Evolutionary conservation across 768 basidiomycete species (phyloP).

Genomic region (Lentinula sp.): DNA sequence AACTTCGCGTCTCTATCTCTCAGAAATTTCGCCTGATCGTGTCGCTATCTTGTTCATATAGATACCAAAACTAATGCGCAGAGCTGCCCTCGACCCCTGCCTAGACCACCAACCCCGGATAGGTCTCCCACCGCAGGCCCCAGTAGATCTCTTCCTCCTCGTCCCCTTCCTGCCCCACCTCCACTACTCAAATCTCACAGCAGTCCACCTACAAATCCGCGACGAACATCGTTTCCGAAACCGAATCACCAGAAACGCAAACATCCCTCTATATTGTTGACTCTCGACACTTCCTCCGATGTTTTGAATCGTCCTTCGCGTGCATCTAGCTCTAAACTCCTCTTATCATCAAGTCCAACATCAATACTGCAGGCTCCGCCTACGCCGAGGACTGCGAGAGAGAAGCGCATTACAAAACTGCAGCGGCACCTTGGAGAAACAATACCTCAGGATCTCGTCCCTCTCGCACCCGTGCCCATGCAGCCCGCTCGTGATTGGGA

Average conservation of each 20-base stretch:
- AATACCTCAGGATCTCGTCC: slow-evolving; percentile 18
- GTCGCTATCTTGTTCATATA: not conserved
- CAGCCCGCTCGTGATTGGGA: not conserved
- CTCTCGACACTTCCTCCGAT: slow-evolving; percentile 11
- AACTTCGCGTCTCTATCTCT: not conserved
- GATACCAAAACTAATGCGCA: not conserved
- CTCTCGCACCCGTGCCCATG: not conserved
- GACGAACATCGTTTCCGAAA: not conserved
- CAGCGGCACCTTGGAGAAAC: slow-evolving; percentile 27
- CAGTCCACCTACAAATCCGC: not conserved
- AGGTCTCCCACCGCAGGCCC: not conserved
- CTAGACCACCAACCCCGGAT: not conserved
- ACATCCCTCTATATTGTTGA: slow-evolving; percentile 7
- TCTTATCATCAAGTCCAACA: not conserved
- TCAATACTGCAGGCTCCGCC: not conserved
- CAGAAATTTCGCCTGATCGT: not conserved
- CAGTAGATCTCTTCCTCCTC: not conserved
- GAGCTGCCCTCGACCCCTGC: not conserved
- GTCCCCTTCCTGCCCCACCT: not conserved
- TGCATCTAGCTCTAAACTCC: not conserved
- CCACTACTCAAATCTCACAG: not conserved
- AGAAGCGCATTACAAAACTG: slow-evolving; percentile 23
- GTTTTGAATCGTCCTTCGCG: not conserved
- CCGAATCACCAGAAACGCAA: not conserved
- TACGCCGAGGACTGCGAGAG: slow-evolving; percentile 22